phyloP scores from a whole-genome alignment of 768 basidiomycete genomes.

The Mycena olivaceomarginata region DNA sequence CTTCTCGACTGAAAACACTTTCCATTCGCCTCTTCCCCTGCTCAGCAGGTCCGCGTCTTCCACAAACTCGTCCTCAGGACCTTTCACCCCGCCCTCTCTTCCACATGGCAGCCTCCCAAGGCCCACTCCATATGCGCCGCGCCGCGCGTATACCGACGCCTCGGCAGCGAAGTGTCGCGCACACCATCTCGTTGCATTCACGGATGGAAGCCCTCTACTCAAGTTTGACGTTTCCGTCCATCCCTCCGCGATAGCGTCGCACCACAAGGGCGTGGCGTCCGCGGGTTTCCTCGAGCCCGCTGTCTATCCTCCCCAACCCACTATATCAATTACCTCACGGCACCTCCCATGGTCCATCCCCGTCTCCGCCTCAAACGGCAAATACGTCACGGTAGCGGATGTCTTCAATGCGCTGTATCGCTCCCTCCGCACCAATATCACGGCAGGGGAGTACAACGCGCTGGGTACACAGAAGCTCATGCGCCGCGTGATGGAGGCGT shows the following conservation, averaged over 20 bases:
- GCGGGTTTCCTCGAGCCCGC: slow-evolving; percentile 36
- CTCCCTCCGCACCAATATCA: slow-evolving; percentile 57
- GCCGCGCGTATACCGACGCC: slow-evolving; percentile 23
- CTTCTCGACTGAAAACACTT: slow-evolving; percentile 23
- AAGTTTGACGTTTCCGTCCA: slow-evolving; percentile 26
- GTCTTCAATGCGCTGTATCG: slow-evolving; percentile 58
- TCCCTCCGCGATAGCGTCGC: slow-evolving; percentile 29
- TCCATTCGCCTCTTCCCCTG: slow-evolving; percentile 26
- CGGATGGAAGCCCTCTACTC: slow-evolving; percentile 6
- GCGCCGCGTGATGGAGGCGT: slow-evolving; percentile 54
- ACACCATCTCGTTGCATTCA: slow-evolving; percentile 24
- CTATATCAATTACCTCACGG: slow-evolving; percentile 31
- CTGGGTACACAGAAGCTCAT: slow-evolving; percentile 48
- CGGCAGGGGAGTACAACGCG: slow-evolving; percentile 53
- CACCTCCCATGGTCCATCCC: slow-evolving; percentile 47
- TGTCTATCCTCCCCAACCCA: slow-evolving; percentile 33
- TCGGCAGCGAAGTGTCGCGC: slow-evolving; percentile 15
- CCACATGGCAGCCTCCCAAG: slow-evolving; percentile 26
- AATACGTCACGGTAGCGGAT: slow-evolving; percentile 59
- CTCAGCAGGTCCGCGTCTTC: slow-evolving; percentile 14
- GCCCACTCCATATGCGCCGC: slow-evolving; percentile 22
- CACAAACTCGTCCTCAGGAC: slow-evolving; percentile 4
- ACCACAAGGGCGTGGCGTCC: slow-evolving; percentile 5
- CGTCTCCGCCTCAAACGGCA: slow-evolving; percentile 39
- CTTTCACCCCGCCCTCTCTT: slow-evolving; percentile 31